These are phyloP conservation scores for Pseudisothecium myosuroides DNA, from an alignment of 225 moss, liverwort and hornwort genomes.

Conservation along the genomic window DNA sequence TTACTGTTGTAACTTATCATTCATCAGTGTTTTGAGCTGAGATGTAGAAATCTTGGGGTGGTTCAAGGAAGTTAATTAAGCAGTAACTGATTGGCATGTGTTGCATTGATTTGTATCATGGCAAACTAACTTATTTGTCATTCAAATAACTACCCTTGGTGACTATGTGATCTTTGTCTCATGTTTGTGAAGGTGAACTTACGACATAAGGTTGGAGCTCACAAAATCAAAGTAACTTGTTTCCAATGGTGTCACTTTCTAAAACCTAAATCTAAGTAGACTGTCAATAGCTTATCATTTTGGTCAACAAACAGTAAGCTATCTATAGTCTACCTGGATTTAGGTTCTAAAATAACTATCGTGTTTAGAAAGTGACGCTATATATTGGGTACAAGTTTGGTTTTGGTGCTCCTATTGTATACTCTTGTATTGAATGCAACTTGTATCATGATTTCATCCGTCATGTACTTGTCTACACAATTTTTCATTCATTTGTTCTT, in stretches of 20 bases:
- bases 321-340: too few relatives aligned
- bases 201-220: too few relatives aligned
- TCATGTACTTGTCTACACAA: fast-evolving
- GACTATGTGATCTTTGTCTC: not conserved
- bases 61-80: not conserved
- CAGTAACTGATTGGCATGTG: not conserved
- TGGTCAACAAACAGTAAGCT: too few relatives aligned
- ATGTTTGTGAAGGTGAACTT: not conserved
- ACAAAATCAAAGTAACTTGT: too few relatives aligned
- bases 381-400: too few relatives aligned
- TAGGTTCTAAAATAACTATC: too few relatives aligned
- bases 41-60: not conserved
- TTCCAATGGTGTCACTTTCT: too few relatives aligned
- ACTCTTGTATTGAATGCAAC: not conserved
- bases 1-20: not conserved
- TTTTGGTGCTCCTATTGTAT: too few relatives aligned
- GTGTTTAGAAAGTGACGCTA: too few relatives aligned
- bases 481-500: not conserved
- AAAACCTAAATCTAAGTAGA: too few relatives aligned
- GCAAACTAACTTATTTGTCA: not conserved
- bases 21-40: not conserved
- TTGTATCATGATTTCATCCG: fast-evolving
- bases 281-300: too few relatives aligned
- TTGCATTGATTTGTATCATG: not conserved
- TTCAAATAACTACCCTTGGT: not conserved